Conservation (phyloP, 139 green algal genomes). For the Medakamo hakoo region DNA sequence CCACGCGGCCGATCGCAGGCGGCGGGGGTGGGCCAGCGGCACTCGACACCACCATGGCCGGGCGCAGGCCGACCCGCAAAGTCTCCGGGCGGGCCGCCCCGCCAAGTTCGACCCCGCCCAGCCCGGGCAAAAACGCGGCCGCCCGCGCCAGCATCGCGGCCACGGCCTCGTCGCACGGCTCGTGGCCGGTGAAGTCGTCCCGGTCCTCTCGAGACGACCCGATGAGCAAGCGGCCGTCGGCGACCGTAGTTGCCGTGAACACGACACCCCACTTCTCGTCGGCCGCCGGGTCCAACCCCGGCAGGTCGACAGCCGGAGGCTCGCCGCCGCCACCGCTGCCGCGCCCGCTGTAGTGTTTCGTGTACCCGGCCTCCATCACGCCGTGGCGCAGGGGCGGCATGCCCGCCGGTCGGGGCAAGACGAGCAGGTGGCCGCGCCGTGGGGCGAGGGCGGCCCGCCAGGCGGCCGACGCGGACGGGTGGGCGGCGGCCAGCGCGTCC, state of each 20-base stretch:
- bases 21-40: too few species aligned
- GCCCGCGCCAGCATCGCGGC: slow-evolving; percentile 39
- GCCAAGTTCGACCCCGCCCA: too few species aligned
- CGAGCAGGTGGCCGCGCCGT: slow-evolving; percentile 41
- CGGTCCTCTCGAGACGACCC: slow-evolving; percentile 44
- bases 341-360: slow-evolving; percentile 24
- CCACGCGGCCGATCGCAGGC: too few species aligned
- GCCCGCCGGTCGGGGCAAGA: slow-evolving; percentile 21
- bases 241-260: slow-evolving; percentile 55
- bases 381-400: slow-evolving; percentile 30
- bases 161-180: slow-evolving; percentile 7
- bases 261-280: slow-evolving; percentile 21
- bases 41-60: too few species aligned
- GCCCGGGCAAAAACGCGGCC: slow-evolving; percentile 29
- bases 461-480: not conserved
- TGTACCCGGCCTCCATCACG: slow-evolving; percentile 64
- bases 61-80: too few species aligned
- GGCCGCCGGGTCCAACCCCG: not conserved
- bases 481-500: not conserved
- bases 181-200: too few species aligned
- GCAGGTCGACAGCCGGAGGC: not conserved
- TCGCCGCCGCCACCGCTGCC: not conserved
- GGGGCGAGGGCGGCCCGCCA: slow-evolving; percentile 36
- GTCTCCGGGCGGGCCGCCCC: too few species aligned
- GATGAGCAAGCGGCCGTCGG: slow-evolving; percentile 36